Percentiles rank a stretch among this genome's conserved stretches.
phyloP scores from a whole-genome alignment of 768 basidiomycete species.

The Clavulina sp. region DNA sequence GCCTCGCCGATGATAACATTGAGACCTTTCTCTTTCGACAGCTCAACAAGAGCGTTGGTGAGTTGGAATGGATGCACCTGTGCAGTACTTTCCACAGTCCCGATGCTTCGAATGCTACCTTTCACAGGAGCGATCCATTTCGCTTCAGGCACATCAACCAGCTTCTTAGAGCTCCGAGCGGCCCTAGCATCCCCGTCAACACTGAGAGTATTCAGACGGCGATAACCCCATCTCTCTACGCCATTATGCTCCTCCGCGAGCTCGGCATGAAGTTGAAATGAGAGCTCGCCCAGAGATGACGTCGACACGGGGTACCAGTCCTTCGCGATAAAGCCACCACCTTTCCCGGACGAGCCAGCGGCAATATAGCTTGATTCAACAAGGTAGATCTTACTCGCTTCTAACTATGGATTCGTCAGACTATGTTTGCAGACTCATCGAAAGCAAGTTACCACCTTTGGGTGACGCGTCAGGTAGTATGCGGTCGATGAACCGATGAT shows the following conservation, averaged over 20 bases:
- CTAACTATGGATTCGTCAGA: conserved; percentile 3
- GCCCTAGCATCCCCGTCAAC: conserved; percentile 3
- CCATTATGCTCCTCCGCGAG: conserved; percentile 21
- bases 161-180: not conserved
- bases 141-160: conserved; percentile 5
- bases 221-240: conserved; percentile 12
- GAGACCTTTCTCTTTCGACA: conserved; percentile 9
- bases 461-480: conserved; percentile 19
- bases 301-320: conserved; percentile 24
- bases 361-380: conserved; percentile 14
- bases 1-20: conserved; percentile 11
- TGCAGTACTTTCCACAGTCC: conserved; percentile 11
- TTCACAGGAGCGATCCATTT: conserved; percentile 9
- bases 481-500: conserved; percentile 12
- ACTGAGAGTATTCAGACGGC: conserved; percentile 9
- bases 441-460: conserved; percentile 3
- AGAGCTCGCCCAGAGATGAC: conserved; percentile 18
- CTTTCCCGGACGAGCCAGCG: conserved; percentile 17
- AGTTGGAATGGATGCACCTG: conserved; percentile 15
- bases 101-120: not conserved
- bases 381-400: conserved; percentile 8
- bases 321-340: conserved; percentile 22
- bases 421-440: not conserved
- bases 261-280: conserved; percentile 21
- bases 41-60: conserved; percentile 11